A percentile compares a stretch with the other conserved stretches of the same genome.
phyloP scores from a whole-genome alignment of 2,329 filamentous ascomycete genomes.

The Teratosphaeria gauchensis region DNA sequence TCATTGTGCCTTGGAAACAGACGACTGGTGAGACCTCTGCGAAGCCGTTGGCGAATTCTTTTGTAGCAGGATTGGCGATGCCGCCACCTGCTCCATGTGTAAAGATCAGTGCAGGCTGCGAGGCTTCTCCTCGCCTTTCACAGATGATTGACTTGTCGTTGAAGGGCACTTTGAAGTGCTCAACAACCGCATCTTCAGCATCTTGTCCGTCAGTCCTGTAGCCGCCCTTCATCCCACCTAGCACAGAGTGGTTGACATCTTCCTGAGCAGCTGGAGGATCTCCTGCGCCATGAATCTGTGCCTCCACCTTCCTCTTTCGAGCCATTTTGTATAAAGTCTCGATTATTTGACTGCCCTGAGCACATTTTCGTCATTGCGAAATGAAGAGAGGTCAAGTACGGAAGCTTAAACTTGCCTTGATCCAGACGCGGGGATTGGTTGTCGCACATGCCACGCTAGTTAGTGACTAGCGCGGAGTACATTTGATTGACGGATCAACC shows the following conservation, averaged over 20 bases:
- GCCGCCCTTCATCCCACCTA: not conserved
- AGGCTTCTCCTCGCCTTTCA: constrained; percentile 5
- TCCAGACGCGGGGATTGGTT: not conserved
- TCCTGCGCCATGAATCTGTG: too few relatives aligned
- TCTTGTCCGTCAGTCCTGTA: not conserved
- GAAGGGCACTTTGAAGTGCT: constrained; percentile 9
- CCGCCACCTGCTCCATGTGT: constrained; percentile 39
- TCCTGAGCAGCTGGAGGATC: not conserved
- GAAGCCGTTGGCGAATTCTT: constrained; percentile 32
- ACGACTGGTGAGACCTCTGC: constrained; percentile 15
- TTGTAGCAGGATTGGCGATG: constrained; percentile 28
- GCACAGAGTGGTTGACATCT: not conserved
- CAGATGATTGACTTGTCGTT: constrained; percentile 13
- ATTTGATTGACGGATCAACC: not conserved
- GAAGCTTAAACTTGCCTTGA: not conserved
- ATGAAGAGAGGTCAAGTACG: not conserved
- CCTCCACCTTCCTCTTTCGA: not conserved
- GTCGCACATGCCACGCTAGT: not conserved
- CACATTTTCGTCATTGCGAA: not conserved
- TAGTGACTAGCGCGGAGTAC: not conserved
- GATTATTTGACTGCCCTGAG: not conserved
- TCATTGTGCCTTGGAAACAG: constrained; percentile 34
- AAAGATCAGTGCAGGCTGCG: constrained; percentile 26
- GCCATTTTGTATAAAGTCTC: not conserved
- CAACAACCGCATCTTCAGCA: not conserved